Percentiles rank a stretch among this genome's conserved stretches.
Conservation (phyloP, 1,284 basidiomycete genomes). For the Ganoderma lingzhi region DNA sequence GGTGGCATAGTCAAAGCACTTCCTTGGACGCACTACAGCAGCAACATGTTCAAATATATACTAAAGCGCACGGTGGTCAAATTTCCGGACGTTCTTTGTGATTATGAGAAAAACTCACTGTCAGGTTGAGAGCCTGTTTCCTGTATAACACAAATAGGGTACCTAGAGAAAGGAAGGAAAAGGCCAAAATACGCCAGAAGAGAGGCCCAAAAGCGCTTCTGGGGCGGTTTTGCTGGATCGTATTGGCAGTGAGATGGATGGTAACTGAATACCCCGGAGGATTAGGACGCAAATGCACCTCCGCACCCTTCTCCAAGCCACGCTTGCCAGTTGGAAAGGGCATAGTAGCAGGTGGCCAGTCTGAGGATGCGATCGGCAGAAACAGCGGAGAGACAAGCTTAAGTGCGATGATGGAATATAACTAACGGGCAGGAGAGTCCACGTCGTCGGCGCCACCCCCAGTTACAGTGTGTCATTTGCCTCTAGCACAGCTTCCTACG, state of each 20-base stretch:
- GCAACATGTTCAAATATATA: background rate
- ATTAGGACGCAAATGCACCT: background rate
- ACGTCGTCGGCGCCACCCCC: no score
- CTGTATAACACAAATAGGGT: background rate
- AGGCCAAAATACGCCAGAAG: conserved; percentile 28
- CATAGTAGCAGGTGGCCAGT: background rate
- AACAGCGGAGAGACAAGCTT: background rate
- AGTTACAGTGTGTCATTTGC: no score
- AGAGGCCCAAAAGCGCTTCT: conserved; percentile 25
- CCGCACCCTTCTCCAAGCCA: background rate
- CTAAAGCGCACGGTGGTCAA: background rate
- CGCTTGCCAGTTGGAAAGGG: background rate
- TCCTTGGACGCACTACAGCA: background rate
- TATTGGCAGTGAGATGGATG: background rate
- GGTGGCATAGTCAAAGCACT: background rate
- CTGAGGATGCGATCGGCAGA: background rate
- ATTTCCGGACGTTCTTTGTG: background rate
- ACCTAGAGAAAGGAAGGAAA: conserved; percentile 18
- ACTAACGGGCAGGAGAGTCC: no score
- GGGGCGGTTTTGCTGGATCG: conserved; percentile 8
- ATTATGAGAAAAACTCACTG: background rate
- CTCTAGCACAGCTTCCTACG: no score
- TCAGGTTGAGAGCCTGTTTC: background rate
- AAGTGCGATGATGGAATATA: no score
- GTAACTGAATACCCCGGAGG: background rate